Base-by-base conservation (phyloP, 2,329 filamentous ascomycete genomes). In the Fusarium udum region DNA sequence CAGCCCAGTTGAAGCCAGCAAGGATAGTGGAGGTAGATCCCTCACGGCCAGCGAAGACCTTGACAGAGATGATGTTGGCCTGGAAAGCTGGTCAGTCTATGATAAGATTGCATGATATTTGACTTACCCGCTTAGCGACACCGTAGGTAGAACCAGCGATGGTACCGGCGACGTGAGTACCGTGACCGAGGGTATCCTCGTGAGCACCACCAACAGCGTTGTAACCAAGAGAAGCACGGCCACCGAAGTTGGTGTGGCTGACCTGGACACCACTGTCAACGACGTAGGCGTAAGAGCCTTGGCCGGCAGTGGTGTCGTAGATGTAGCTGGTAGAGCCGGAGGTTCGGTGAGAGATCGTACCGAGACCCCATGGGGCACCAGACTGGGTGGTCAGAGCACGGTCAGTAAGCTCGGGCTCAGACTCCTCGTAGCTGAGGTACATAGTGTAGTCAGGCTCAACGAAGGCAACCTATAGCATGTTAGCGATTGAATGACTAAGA, bases 201-300 rank as follows among this genome's bases (percentile, higher is more conserved):
- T 82, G 79, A 22, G 77, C 60, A n/a, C 76, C 78, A 34, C 78
- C 73, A 34, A 75, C 80, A 56, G 78, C 83, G 80, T 84, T 84
- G 75, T 77, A 79, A 26, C 82, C 79, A 64, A 80, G 83, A 60
- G 79, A 79, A 37, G 83, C 85, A 40, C 85, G 84, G 56, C 83
- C 85, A 71, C 84, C 82, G 72, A 87, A 89, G 78, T 89, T 84
- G 39, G 76, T 71, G 80, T 92, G 90, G 12, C 83, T 81, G 24
- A 82, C 81, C 58, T 82, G 80, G 74, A 92, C 88, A 73, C 90
- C 90, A 8, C 88, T 91, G 79, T 92, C 90, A 53, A 92, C 86
- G 24, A 92, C 81, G 77, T 88, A 92, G 55, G 85, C 86, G 31
- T 87, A 90, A 73, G 87, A 86, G 36, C 85, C 86, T 64, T 83